Conservation (phyloP, 257 asterid species). For the Thymus quinquecostatus region DNA sequence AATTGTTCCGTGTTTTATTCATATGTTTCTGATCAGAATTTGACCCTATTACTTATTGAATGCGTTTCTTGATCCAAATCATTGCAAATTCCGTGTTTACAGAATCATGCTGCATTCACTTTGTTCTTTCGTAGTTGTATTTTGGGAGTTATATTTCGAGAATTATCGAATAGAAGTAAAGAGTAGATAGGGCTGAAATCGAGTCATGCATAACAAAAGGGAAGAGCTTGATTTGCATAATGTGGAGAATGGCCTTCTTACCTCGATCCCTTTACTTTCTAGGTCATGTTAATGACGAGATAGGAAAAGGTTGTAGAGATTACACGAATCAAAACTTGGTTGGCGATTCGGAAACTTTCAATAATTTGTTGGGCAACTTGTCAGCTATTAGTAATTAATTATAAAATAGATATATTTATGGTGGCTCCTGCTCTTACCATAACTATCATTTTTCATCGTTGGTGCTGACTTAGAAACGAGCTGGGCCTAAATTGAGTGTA, state of each 20-base stretch:
- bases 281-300: too few species aligned
- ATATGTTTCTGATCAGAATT: too few species aligned
- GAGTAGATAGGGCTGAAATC: neutral
- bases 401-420: neutral
- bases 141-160: neutral
- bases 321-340: neutral
- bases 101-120: conserved; percentile 8
- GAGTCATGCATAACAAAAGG: neutral
- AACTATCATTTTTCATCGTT: too few species aligned
- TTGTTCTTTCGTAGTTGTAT: neutral
- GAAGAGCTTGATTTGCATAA: neutral
- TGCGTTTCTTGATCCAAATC: conserved; percentile 6
- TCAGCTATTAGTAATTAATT: neutral
- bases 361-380: neutral
- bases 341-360: neutral
- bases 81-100: conserved; percentile 1
- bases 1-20: neutral
- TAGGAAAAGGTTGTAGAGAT: neutral
- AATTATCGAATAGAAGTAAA: neutral
- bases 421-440: neutral
- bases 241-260: too few species aligned
- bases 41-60: too few species aligned
- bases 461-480: neutral
- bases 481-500: neutral
- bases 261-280: too few species aligned